phyloP scores from a whole-genome alignment of 345 rosid species.

The Capsella bursapastoris region DNA sequence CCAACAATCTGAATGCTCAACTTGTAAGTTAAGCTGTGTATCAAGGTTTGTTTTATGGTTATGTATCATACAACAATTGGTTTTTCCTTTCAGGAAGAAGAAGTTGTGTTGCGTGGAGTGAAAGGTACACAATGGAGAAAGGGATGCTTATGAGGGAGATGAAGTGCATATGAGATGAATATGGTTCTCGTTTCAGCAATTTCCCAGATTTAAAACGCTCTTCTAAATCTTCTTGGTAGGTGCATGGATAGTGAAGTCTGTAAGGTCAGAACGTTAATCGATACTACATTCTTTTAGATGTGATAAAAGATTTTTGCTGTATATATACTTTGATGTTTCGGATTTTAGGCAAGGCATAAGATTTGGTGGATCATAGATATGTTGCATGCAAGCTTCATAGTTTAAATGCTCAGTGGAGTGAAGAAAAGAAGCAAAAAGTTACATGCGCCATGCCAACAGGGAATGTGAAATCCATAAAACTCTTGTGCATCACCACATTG shows the following conservation, averaged over 20 bases:
- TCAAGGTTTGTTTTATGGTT: slow-evolving; percentile 8
- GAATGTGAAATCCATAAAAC: slow-evolving; percentile 97
- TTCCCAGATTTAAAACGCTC: slow-evolving; percentile 95
- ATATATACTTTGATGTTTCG: too few species aligned
- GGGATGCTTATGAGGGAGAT: slow-evolving; percentile 96
- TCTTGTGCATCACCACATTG: slow-evolving; percentile 96
- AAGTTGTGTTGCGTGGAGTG: slow-evolving; percentile 87
- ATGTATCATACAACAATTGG: slow-evolving; percentile 21
- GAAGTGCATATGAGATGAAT: slow-evolving; percentile 98
- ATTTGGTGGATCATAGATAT: slow-evolving; percentile 92
- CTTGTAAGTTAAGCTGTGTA: slow-evolving; percentile 62
- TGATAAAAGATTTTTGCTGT: too few species aligned
- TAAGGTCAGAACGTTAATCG: slow-evolving; percentile 72
- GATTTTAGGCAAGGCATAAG: slow-evolving; percentile 95
- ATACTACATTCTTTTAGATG: slow-evolving; percentile 30
- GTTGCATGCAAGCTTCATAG: slow-evolving; percentile 99
- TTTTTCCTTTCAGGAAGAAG: slow-evolving; percentile 78
- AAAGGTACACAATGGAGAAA: slow-evolving; percentile 93
- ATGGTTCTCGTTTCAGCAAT: slow-evolving; percentile 96
- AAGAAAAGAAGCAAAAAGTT: slow-evolving; percentile 99
- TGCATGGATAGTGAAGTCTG: slow-evolving; percentile 99
- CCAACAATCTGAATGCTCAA: slow-evolving; percentile 87
- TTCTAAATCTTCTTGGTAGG: slow-evolving; percentile 95
- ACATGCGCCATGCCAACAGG: slow-evolving; percentile 91
- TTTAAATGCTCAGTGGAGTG: slow-evolving; percentile 98